Percentiles rank a stretch among this genome's conserved stretches.
Evolutionary conservation across 2,329 filamentous ascomycete genomes (phyloP).

Genomic region (Triangularia verruculosa): DNA sequence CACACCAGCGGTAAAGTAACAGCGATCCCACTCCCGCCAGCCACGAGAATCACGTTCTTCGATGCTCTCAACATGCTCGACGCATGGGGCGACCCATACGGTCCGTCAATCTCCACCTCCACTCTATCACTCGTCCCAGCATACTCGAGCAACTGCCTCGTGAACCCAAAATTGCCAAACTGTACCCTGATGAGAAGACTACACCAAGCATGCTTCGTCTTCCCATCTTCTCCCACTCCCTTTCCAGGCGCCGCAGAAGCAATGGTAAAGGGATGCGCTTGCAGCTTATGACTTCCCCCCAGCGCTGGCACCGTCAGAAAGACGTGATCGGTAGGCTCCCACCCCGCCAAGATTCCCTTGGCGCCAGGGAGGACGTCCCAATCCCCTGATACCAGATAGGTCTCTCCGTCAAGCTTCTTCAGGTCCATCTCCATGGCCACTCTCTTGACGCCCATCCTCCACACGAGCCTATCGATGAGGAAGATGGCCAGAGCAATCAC

Average conservation of each 20-base stretch:
- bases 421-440: constrained; percentile 47
- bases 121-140: constrained; percentile 43
- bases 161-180: constrained; percentile 48
- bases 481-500: constrained; percentile 53
- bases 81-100: constrained; percentile 59
- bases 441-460: constrained; percentile 53
- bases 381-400: constrained; percentile 44
- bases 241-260: constrained; percentile 47
- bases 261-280: constrained; percentile 67
- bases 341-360: constrained; percentile 40
- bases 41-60: constrained; percentile 53
- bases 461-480: constrained; percentile 54
- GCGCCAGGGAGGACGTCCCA: constrained; percentile 34
- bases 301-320: constrained; percentile 59
- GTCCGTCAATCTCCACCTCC: constrained; percentile 57
- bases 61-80: constrained; percentile 49
- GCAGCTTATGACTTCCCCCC: constrained; percentile 49
- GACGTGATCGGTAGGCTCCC: constrained; percentile 61
- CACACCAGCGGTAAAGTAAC: constrained; percentile 61
- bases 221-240: background rate
- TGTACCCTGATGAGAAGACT: constrained; percentile 59
- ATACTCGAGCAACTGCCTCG: constrained; percentile 50
- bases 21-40: constrained; percentile 63
- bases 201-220: constrained; percentile 46
- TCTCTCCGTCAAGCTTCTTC: constrained; percentile 52